Conservation (phyloP, 2,329 filamentous ascomycete genomes). For the Alternaria viburni region DNA sequence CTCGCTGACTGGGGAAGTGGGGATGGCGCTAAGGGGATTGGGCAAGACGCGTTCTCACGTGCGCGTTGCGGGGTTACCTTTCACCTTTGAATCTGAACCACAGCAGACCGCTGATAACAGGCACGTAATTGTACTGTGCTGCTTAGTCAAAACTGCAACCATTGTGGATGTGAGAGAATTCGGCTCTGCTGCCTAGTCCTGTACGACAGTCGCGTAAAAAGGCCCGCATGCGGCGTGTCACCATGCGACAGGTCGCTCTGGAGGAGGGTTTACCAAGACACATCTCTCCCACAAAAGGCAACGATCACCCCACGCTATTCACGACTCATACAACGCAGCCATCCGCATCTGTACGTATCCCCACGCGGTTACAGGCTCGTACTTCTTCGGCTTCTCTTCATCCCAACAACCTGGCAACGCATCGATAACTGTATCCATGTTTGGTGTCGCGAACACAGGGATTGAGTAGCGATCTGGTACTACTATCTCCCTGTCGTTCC, state of each 20-base stretch:
- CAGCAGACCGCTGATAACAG: neutral
- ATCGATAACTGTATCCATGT: constrained; percentile 49
- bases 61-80: constrained; percentile 12
- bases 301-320: neutral
- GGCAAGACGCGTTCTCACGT: constrained; percentile 12
- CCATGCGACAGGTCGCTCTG: neutral
- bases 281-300: neutral
- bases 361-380: constrained; percentile 48
- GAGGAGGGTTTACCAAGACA: neutral
- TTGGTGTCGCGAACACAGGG: constrained; percentile 49
- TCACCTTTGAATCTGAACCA: neutral
- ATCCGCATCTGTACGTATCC: constrained; percentile 40
- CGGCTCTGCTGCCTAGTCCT: neutral
- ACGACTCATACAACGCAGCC: constrained; percentile 20
- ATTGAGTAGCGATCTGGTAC: constrained; percentile 49
- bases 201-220: neutral
- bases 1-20: constrained; percentile 10
- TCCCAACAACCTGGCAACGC: constrained; percentile 42
- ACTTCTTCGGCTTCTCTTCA: constrained; percentile 42
- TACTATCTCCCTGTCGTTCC: constrained; percentile 23
- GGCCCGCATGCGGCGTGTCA: neutral
- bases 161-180: neutral
- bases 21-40: constrained; percentile 3
- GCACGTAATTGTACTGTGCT: neutral
- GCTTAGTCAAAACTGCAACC: neutral